Base-by-base conservation (phyloP, 2,329 filamentous ascomycete genomes). In the Paramyrothecium roridum region DNA sequence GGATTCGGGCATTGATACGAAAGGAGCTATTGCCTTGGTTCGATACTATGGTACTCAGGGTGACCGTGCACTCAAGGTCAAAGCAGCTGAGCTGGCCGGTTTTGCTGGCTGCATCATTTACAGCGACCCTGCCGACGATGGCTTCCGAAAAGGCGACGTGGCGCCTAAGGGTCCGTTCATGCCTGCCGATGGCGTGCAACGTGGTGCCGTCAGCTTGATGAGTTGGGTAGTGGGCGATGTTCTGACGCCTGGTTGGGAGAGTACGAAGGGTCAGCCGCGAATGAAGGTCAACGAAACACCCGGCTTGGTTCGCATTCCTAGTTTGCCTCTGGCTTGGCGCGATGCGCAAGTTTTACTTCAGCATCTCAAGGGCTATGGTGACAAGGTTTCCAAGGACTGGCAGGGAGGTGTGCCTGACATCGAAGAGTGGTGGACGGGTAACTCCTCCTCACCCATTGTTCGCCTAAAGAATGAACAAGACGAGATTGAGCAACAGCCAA, bases 61-160 rank as follows among this genome's bases (percentile, higher is more conserved):
- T 2, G 89, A 96, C 67, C 78, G 83, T 7, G 89, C 85, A 2
- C 74, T 96, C 63, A 97, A 98, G 71, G 83, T 99, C 65, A 96
- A 93, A 73, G 90, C 90, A 11, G 95, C 95, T 1, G 90, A 97
- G 72, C 70, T 91, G 63, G 90, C 89, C 16, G 95, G 95, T 2
- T 95, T 92, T 60, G 85, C 81, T 2, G 95, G 93, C 16, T 96
- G 91, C 65, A 83, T 99, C 54, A 90, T 96, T 56, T 99, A 97
- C 76, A 96, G 88, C 52, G 95, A 98, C 68, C 93, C 93, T 0
- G 80, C 82, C 2, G 89, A 97, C 52, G 89, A 96, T 67, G 92
- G 92, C 1, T 95, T 93, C 65, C 71, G 83, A 26, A 83, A 84
- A 61, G 93, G 92, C 3, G 78, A 85, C 1, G 80, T 84, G 0